Conservation (phyloP, 495 filamentous ascomycete species). For the Tuber brumale region DNA sequence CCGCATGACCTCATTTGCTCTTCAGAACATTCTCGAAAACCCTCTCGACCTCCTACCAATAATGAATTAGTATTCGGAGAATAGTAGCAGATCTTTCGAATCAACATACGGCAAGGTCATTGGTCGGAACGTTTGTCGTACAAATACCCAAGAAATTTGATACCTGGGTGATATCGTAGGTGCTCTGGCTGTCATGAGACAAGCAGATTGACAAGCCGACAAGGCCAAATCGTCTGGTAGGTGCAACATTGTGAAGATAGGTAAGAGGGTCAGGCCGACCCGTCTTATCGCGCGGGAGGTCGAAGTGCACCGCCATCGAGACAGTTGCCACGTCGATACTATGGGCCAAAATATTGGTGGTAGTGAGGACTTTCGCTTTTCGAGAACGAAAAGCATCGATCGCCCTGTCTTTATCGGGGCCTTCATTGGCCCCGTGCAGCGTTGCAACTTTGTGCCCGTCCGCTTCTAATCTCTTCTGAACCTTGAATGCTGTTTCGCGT, state of each 20-base stretch:
- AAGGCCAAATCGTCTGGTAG: conserved; percentile 95
- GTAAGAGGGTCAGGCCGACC: conserved; percentile 71
- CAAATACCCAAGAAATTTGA: conserved; percentile 58
- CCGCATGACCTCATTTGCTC: conserved; percentile 27
- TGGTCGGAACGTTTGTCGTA: conserved; percentile 55
- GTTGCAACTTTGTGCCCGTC: too few species aligned
- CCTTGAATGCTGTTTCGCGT: too few species aligned
- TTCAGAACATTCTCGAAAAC: conserved; percentile 31
- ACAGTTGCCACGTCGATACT: conserved; percentile 98
- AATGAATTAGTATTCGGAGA: conserved; percentile 11
- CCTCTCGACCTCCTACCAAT: conserved; percentile 30
- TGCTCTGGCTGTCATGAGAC: conserved; percentile 71
- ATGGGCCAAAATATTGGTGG: conserved; percentile 92
- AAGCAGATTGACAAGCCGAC: conserved; percentile 91
- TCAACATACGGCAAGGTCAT: conserved; percentile 38
- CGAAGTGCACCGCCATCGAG: conserved; percentile 96
- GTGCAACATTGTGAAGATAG: conserved; percentile 96
- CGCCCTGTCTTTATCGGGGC: too few species aligned
- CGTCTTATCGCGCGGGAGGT: conserved; percentile 57
- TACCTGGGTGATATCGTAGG: conserved; percentile 66
- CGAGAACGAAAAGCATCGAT: not conserved
- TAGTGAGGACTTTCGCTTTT: conserved; percentile 88
- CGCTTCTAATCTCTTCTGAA: too few species aligned
- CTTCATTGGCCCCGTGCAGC: too few species aligned
- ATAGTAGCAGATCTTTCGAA: not conserved